phyloP scores from a whole-genome alignment of 2,329 filamentous ascomycete species.

The Scopulariopsis brevicaulis region DNA sequence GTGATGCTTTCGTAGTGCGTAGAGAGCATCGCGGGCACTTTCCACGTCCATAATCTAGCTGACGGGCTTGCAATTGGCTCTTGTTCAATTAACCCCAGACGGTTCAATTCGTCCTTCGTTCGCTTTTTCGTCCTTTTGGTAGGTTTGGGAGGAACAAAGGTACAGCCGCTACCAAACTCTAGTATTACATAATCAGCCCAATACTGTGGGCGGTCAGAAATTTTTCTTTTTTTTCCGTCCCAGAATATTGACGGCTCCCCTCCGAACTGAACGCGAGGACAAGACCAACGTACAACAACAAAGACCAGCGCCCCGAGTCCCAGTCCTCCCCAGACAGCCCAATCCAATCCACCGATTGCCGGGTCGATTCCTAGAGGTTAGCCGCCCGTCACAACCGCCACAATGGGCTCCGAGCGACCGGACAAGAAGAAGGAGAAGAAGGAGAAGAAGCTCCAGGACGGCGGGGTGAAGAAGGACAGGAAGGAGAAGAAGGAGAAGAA shows the following conservation, averaged over 20 bases:
- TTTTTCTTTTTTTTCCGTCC: not conserved
- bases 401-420: slow-evolving; percentile 35
- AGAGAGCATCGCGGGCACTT: too few species aligned
- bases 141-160: not conserved
- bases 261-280: not conserved
- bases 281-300: not conserved
- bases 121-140: not conserved
- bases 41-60: too few species aligned
- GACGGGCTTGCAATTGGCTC: too few species aligned
- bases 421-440: slow-evolving; percentile 39
- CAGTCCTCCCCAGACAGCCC: not conserved
- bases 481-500: slow-evolving; percentile 57
- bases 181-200: not conserved
- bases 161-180: not conserved
- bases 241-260: not conserved
- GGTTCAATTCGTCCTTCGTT: not conserved
- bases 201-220: not conserved
- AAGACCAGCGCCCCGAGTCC: not conserved
- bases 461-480: slow-evolving; percentile 41
- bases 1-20: too few species aligned
- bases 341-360: not conserved
- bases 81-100: not conserved
- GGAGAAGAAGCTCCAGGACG: slow-evolving; percentile 46
- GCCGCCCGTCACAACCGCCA: not conserved
- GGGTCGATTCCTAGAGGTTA: not conserved